Evolutionary conservation across 768 basidiomycete species (phyloP).

Genomic region (Termitomyces sp.): DNA sequence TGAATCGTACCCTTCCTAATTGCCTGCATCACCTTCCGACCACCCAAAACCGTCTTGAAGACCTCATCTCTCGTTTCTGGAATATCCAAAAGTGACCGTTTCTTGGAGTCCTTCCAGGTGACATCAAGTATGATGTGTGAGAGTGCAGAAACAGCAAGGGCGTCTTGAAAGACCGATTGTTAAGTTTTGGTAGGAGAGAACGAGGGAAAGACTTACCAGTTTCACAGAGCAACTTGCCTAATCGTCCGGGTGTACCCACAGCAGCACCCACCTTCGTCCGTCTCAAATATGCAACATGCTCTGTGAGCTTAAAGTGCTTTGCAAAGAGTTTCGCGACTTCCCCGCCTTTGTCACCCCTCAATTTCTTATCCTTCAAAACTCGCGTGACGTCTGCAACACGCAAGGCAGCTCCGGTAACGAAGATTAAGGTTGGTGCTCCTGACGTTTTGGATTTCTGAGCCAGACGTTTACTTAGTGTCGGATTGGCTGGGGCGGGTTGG

Average conservation of each 20-base stretch:
- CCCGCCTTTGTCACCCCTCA: conserved; percentile 80
- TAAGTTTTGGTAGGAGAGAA: background rate
- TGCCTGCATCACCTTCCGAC: conserved; percentile 54
- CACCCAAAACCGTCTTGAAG: conserved; percentile 69
- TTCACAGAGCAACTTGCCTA: conserved; percentile 81
- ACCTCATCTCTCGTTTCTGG: conserved; percentile 82
- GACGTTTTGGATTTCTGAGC: conserved; percentile 70
- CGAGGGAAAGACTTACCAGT: conserved; percentile 42
- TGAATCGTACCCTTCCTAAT: conserved; percentile 73
- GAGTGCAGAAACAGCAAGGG: conserved; percentile 67
- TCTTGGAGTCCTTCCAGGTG: conserved; percentile 72
- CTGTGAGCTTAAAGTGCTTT: conserved; percentile 87
- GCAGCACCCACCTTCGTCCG: conserved; percentile 86
- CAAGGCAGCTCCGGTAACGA: conserved; percentile 84
- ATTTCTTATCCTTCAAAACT: conserved; percentile 61
- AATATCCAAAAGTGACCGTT: conserved; percentile 72
- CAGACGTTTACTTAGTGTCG: conserved; percentile 64
- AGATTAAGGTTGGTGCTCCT: conserved; percentile 86
- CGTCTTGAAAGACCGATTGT: conserved; percentile 42
- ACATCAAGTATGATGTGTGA: conserved; percentile 84
- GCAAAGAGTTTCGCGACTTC: conserved; percentile 96
- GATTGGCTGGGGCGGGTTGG: conserved; percentile 47
- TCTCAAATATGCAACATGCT: conserved; percentile 81
- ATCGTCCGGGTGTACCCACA: conserved; percentile 87
- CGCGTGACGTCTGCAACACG: conserved; percentile 88